Percentiles rank a stretch among this genome's conserved stretches.
Evolutionary conservation across 352 stramenopile genomes (phyloP).

Genomic region (Globisporangium spinosum): DNA sequence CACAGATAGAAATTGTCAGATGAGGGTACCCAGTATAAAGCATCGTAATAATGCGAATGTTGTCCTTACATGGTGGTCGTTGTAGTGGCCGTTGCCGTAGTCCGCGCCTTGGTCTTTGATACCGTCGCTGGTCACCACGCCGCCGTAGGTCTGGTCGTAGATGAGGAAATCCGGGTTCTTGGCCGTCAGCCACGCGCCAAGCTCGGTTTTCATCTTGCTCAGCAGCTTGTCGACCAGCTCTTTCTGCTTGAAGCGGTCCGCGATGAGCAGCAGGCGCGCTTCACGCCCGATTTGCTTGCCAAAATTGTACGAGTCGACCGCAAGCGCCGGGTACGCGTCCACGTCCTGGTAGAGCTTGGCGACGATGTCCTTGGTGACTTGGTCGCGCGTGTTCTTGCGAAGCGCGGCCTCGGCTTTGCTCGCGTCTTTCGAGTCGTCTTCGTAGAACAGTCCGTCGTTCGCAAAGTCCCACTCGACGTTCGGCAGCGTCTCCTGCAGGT

Average conservation of each 20-base stretch:
- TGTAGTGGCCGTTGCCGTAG: slow-evolving; percentile 89
- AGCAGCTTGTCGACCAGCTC: slow-evolving; percentile 42
- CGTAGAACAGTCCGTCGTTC: slow-evolving; percentile 47
- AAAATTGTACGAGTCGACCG: slow-evolving; percentile 74
- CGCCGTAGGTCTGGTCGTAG: slow-evolving; percentile 92
- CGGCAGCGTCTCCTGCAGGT: slow-evolving; percentile 56
- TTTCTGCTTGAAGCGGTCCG: slow-evolving; percentile 62
- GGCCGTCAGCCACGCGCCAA: slow-evolving; percentile 57
- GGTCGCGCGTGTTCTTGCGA: slow-evolving; percentile 32
- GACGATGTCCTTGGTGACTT: slow-evolving; percentile 33
- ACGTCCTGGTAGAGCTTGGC: slow-evolving; percentile 46
- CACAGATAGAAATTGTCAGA: slow-evolving; percentile 3
- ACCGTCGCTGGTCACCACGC: slow-evolving; percentile 88
- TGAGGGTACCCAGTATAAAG: not conserved
- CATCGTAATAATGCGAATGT: not conserved
- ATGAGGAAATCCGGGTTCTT: slow-evolving; percentile 75
- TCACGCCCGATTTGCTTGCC: slow-evolving; percentile 77
- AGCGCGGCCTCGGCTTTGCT: slow-evolving; percentile 20
- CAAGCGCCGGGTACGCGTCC: slow-evolving; percentile 41
- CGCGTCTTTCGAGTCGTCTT: slow-evolving; percentile 27
- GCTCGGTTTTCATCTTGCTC: slow-evolving; percentile 49
- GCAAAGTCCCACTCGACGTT: slow-evolving; percentile 64
- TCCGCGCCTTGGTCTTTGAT: slow-evolving; percentile 48
- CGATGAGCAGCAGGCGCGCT: slow-evolving; percentile 68
- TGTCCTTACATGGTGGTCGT: slow-evolving; percentile 71